Percentiles rank a stretch among this genome's conserved stretches.
Evolutionary conservation across 176 grass and related monocot genomes (phyloP).

Genomic region (Raddia guianensis): DNA sequence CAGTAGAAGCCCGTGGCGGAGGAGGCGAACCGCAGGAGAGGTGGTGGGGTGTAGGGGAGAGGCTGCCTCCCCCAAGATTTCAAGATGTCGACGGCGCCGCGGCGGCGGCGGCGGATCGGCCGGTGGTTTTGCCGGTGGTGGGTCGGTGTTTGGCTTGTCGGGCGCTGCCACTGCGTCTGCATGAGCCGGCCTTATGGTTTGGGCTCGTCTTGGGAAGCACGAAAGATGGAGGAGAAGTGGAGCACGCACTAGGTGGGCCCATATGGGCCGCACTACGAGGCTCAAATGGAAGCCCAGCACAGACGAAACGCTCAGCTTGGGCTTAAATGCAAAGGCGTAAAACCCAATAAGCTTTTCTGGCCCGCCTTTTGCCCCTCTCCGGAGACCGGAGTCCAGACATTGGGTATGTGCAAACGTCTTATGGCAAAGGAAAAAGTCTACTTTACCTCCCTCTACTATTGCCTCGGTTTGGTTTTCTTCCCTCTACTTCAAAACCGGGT

Average conservation of each 20-base stretch:
- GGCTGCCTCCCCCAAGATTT: background rate
- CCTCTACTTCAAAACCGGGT: no score
- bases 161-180: background rate
- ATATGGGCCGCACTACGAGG: background rate
- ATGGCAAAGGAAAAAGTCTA: no score
- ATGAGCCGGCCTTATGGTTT: background rate
- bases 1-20: background rate
- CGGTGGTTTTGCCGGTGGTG: no score
- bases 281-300: no score
- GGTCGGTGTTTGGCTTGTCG: background rate
- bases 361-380: no score
- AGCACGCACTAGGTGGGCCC: background rate
- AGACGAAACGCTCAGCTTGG: no score
- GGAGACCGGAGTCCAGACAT: no score
- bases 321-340: no score
- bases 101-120: background rate
- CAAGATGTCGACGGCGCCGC: background rate
- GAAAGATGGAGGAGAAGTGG: constrained; percentile 6
- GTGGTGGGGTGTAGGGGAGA: background rate
- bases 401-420: no score
- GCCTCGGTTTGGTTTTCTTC: no score
- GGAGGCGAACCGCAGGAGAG: background rate
- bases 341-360: no score
- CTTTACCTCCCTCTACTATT: no score
- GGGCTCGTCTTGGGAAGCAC: constrained; percentile 35